Evolutionary conservation across 75 land plant genomes (phyloP).

Genomic region (Selaginella tamariscina): DNA sequence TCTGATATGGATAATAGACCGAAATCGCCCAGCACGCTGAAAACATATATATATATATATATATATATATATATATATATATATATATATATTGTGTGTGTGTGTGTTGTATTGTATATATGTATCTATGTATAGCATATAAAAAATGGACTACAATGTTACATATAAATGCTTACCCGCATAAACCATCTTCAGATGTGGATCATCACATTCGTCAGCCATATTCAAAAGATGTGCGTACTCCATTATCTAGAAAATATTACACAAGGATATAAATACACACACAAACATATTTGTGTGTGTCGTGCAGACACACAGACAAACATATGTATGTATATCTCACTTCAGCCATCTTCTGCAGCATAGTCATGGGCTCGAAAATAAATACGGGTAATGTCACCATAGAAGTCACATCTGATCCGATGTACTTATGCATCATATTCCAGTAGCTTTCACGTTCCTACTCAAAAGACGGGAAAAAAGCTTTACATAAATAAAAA

Average conservation of each 20-base stretch:
- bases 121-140: not conserved
- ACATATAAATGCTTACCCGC: conserved; percentile 44
- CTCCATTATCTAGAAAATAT: conserved; percentile 60
- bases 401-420: conserved; percentile 96
- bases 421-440: conserved; percentile 98
- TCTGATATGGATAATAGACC: conserved; percentile 73
- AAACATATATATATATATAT: too few relatives aligned
- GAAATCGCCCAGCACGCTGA: conserved; percentile 92
- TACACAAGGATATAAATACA: conserved; percentile 11
- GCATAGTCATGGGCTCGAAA: conserved; percentile 99
- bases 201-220: conserved; percentile 88
- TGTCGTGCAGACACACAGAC: not conserved
- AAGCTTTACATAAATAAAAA: not conserved
- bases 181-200: conserved; percentile 76
- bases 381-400: conserved; percentile 95
- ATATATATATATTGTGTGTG: too few relatives aligned
- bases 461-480: conserved; percentile 20
- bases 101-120: too few relatives aligned
- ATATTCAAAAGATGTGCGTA: conserved; percentile 64
- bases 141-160: not conserved
- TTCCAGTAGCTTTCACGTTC: conserved; percentile 96
- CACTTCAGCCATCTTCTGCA: conserved; percentile 99
- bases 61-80: too few relatives aligned
- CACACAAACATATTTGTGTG: not conserved
- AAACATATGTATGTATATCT: conserved; percentile 11